A percentile compares a stretch with the other conserved stretches of the same genome.
Conservation (phyloP, 1,284 basidiomycete species). For the Rhodotorula mucilaginosa region DNA sequence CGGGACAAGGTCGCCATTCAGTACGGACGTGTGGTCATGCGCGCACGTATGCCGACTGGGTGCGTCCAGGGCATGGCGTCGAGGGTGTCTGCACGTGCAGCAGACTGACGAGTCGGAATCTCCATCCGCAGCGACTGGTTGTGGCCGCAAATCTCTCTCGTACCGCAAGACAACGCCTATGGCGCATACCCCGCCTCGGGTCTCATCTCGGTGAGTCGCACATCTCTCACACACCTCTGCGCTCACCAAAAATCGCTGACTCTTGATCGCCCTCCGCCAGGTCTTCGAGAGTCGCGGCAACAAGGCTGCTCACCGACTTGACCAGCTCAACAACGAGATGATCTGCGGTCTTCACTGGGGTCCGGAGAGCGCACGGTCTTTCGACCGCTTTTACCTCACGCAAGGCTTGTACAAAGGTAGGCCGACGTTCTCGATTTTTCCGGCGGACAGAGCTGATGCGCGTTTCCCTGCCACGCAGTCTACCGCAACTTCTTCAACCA, state of each 20-base stretch:
- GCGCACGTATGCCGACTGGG: constrained; percentile 27
- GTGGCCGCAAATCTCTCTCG: constrained; percentile 31
- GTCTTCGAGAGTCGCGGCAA: constrained; percentile 29
- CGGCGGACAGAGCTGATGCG: not conserved
- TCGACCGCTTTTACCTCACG: constrained; percentile 23
- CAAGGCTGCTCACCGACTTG: constrained; percentile 19
- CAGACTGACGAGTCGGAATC: not conserved
- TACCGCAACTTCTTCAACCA: constrained; percentile 33
- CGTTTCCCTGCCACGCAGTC: not conserved
- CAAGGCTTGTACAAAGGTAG: constrained; percentile 30
- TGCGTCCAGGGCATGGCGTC: not conserved
- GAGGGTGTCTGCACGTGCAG: not conserved
- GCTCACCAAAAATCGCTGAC: no score
- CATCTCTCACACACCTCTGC: not conserved
- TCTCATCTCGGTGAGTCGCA: constrained; percentile 10
- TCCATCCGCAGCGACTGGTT: constrained; percentile 23
- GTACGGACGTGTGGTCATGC: constrained; percentile 20
- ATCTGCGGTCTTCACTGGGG: constrained; percentile 26
- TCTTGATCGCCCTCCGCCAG: not conserved
- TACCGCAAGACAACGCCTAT: constrained; percentile 21
- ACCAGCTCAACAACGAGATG: constrained; percentile 28
- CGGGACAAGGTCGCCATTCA: constrained; percentile 22
- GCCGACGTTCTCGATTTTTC: no score
- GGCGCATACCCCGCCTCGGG: constrained; percentile 25
- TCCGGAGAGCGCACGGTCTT: constrained; percentile 6